Evolutionary conservation across 129 eudicot genomes (phyloP), one percentile per base, ranked within the genome.

Genomic region (Ambrosia trifida): DNA sequence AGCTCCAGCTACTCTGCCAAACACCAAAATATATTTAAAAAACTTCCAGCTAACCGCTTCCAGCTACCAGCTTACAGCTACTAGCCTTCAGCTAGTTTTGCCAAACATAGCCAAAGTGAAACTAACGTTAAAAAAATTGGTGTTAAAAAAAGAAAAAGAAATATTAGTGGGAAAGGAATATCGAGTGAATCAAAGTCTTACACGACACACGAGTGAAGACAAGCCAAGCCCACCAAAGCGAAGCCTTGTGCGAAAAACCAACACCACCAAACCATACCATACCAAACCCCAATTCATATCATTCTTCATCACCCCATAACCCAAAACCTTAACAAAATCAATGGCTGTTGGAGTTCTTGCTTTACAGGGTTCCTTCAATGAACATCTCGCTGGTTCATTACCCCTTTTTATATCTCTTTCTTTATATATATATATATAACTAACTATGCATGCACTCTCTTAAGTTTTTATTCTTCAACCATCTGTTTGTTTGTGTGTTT

Each of bases 351-450:
- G 98, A 35, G 98, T 93, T 80, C 90, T 93, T 7, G 96, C 98
- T 83, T 54, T 89, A 57, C 98, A 93, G 83, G 96, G 98, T 13
- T 93, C 98, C 52, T 93, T 81, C 78, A 93, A 93, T 79, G 98
- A 93, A 79, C 98, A 93, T 87, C 85, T 91, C 68, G 90, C 96
- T 65, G 97, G 97, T 69, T 54, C 68, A 44, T 44, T 32, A 10
- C 66, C 41, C 7, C 58, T 16, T 14, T 31, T 44, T 17, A 46
- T 65, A 9, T 44, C 49, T 59, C 3, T 8, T 0, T 62, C 3
- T 68, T 14, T 13, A n/a, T n/a, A n/a, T n/a, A n/a, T n/a, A 7
- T 14, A 33, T 4, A 69, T 5, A 35, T 35, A 45, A 2, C n/a
- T n/a, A 10, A 41, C 16, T 24, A 33, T 47, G 46, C 47, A 56